Evolutionary conservation across 2,329 filamentous ascomycete species (phyloP).

Genomic region (Teratosphaeria zuluensis): DNA sequence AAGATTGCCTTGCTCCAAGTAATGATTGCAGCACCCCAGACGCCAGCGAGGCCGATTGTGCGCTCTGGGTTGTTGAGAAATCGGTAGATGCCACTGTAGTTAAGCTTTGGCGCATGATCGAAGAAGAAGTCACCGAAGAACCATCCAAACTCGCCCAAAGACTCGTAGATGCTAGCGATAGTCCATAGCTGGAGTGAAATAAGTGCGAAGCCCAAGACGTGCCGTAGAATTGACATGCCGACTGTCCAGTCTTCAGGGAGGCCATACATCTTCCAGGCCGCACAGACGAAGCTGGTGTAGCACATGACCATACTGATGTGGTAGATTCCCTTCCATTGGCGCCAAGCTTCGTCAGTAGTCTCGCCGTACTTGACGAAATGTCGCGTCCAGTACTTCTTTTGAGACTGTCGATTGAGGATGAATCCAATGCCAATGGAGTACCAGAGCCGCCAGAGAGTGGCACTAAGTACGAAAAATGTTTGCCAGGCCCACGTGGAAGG

Average conservation of each 20-base stretch:
- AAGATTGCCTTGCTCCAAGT: slow-evolving; percentile 84
- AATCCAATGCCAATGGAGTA: slow-evolving; percentile 80
- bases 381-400: slow-evolving; percentile 86
- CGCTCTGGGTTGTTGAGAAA: slow-evolving; percentile 97
- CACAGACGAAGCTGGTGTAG: slow-evolving; percentile 78
- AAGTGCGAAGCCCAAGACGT: slow-evolving; percentile 71
- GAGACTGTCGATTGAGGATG: slow-evolving; percentile 76
- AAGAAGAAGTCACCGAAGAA: slow-evolving; percentile 99
- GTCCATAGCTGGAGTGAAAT: slow-evolving; percentile 90
- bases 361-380: slow-evolving; percentile 98
- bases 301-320: slow-evolving; percentile 87
- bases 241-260: slow-evolving; percentile 80
- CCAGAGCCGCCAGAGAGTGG: slow-evolving; percentile 78
- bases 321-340: slow-evolving; percentile 94
- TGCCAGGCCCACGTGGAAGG: slow-evolving; percentile 69
- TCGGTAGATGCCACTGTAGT: slow-evolving; percentile 93
- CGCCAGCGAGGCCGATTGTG: slow-evolving; percentile 82
- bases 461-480: slow-evolving; percentile 70
- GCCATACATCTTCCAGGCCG: slow-evolving; percentile 93
- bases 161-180: slow-evolving; percentile 84
- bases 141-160: slow-evolving; percentile 95
- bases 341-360: slow-evolving; percentile 82
- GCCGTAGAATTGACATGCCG: slow-evolving; percentile 74
- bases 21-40: slow-evolving; percentile 91
- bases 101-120: slow-evolving; percentile 76